These are phyloP conservation scores for Fomitopsis schrenkii DNA, from an alignment of 1,284 basidiomycete species.

Conservation along the genomic window DNA sequence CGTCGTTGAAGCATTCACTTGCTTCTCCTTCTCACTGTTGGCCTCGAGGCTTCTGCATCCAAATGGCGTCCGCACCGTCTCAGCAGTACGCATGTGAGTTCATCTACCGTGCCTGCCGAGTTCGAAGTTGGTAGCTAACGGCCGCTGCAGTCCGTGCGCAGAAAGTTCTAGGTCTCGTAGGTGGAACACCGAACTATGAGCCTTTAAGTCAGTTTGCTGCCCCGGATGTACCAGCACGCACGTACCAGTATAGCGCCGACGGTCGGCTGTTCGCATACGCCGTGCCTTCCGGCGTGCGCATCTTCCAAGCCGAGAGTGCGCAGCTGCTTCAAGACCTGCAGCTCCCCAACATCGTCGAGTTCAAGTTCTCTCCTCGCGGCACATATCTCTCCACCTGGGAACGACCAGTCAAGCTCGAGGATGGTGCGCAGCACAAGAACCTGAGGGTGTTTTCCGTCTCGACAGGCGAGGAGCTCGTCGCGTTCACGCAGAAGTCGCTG, in stretches of 20 bases:
- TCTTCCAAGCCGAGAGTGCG: slow-evolving; percentile 75
- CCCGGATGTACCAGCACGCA: slow-evolving; percentile 69
- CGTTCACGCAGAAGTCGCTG: slow-evolving; percentile 82
- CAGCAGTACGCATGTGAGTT: slow-evolving; percentile 80
- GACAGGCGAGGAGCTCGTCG: slow-evolving; percentile 76
- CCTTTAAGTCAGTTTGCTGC: slow-evolving; percentile 62
- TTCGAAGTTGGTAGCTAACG: slow-evolving; percentile 10
- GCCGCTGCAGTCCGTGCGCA: slow-evolving; percentile 76
- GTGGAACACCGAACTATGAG: slow-evolving; percentile 76
- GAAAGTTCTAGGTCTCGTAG: slow-evolving; percentile 86
- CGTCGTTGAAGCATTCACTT: slow-evolving; percentile 70
- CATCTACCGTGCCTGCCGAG: slow-evolving; percentile 4
- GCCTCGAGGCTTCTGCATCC: slow-evolving; percentile 17
- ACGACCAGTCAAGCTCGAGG: slow-evolving; percentile 80
- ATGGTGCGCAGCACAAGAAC: slow-evolving; percentile 84
- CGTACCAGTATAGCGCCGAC: slow-evolving; percentile 83
- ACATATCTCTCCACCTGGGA: slow-evolving; percentile 95
- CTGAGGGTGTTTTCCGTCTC: slow-evolving; percentile 80
- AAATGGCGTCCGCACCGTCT: slow-evolving; percentile 62
- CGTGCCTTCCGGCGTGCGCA: slow-evolving; percentile 71
- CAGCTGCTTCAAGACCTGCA: slow-evolving; percentile 67
- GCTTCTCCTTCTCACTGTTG: slow-evolving; percentile 50
- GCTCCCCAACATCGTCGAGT: slow-evolving; percentile 74
- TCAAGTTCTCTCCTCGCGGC: slow-evolving; percentile 90
- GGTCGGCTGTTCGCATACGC: slow-evolving; percentile 87